Percentiles rank a stretch among this genome's conserved stretches.
Evolutionary conservation across 1,284 basidiomycete genomes (phyloP).

Genomic region (Melanopsichium pennsylvanicum): DNA sequence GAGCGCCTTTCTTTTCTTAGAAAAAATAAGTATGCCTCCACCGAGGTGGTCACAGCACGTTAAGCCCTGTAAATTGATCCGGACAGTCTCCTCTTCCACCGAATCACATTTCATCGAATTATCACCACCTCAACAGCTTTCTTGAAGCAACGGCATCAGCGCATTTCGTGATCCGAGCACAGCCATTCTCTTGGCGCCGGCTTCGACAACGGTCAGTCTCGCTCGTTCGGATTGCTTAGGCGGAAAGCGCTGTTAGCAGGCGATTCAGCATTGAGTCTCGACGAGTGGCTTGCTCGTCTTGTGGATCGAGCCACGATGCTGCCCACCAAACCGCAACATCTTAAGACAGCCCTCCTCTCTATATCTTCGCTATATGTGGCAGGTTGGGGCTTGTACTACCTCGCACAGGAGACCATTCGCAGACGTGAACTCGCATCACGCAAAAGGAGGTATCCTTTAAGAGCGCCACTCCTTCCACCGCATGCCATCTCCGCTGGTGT

Average conservation of each 20-base stretch:
- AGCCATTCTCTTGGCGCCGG: neutral
- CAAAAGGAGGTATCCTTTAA: constrained; percentile 33
- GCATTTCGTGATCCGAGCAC: neutral
- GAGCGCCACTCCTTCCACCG: constrained; percentile 31
- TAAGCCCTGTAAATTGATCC: too few relatives aligned
- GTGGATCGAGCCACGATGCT: constrained; percentile 14
- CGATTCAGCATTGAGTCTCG: neutral
- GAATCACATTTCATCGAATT: neutral
- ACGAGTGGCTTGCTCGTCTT: neutral
- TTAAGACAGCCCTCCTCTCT: constrained; percentile 34
- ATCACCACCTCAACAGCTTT: neutral
- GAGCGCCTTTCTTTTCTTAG: neutral
- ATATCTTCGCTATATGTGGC: constrained; percentile 26
- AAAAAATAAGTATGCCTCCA: constrained; percentile 5
- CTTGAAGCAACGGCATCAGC: too few relatives aligned
- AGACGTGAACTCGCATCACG: constrained; percentile 25
- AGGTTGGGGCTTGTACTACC: constrained; percentile 56
- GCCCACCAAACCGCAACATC: constrained; percentile 29
- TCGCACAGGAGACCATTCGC: constrained; percentile 50
- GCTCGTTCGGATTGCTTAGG: neutral
- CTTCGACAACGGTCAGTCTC: neutral
- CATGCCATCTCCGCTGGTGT: constrained; percentile 35
- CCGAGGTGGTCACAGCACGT: constrained; percentile 4
- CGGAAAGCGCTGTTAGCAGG: neutral
- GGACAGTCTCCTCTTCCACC: neutral